A percentile compares a stretch with the other conserved stretches of the same genome.
These are phyloP conservation scores for Fraxinus excelsior DNA, from an alignment of 257 asterid genomes.

Conservation along the genomic window DNA sequence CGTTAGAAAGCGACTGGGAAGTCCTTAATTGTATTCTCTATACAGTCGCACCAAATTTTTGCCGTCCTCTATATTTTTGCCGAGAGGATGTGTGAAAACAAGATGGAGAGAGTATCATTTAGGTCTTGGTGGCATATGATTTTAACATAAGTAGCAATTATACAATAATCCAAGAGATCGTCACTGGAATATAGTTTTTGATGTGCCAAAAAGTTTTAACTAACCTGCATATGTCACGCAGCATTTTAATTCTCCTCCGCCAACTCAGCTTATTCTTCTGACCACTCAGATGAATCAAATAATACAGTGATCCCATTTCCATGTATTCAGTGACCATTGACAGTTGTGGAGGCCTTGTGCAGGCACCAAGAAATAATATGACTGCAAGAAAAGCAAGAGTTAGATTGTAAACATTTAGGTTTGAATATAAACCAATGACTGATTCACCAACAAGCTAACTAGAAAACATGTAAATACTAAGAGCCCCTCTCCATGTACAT, in stretches of 20 bases:
- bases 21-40: neutral
- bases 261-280: conserved; percentile 88
- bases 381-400: conserved; percentile 52
- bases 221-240: conserved; percentile 98
- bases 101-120: neutral
- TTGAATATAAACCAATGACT: neutral
- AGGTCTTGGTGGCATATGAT: neutral
- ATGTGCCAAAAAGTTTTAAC: conserved; percentile 21
- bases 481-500: neutral
- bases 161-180: neutral
- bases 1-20: too few species aligned
- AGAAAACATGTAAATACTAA: neutral
- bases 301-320: conserved; percentile 96
- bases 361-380: conserved; percentile 95
- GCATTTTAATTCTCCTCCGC: conserved; percentile 91
- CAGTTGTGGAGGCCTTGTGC: conserved; percentile 90
- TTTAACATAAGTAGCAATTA: neutral
- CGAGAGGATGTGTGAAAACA: neutral
- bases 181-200: conserved; percentile 4
- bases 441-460: neutral
- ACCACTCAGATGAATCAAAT: conserved; percentile 87
- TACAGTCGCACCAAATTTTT: neutral
- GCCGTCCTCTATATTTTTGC: neutral
- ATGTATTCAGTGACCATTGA: conserved; percentile 95
- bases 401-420: conserved; percentile 8